Evolutionary conservation across 2,329 filamentous ascomycete genomes (phyloP), one percentile per base, ranked within the genome.

Genomic region (Cytospora schulzeri): DNA sequence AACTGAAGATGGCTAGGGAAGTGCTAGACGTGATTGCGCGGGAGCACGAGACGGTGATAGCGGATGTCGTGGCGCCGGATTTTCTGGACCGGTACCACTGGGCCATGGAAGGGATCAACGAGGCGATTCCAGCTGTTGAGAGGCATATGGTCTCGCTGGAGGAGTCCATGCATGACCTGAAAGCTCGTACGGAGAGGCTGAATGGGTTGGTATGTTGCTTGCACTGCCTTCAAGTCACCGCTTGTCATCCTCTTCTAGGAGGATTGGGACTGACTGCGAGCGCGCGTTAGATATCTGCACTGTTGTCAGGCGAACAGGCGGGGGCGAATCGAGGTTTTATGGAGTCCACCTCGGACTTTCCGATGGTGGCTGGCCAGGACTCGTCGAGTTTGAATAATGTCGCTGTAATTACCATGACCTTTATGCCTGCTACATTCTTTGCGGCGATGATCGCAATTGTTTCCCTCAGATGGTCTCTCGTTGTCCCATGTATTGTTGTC

Each of bases 351-450:
- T 50, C 55, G 57, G 31, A 56, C 41, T 35, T 48, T 50, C 29
- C 41, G 14, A 22, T 26, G 9, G 26, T n/a, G 5, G 14, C 24
- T 19, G 52, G 3, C 9, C 38, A 7, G 12, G n/a, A 48, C 19
- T 69, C 66, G 28, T 66, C 68, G 24, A 65, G 65, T 29, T 69
- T 70, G 69, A 67, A 68, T 62, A 70, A 67, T n/a, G 69, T 71
- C 8, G 70, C 71, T 19, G 59, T 72, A 15, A 67, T 72, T 67
- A 70, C 68, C 2, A 71, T 71, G 71, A 60, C 64, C 22, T 72
- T 71, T 58, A 62, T 74, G n/a, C 71, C 70, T 14, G 71, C 64
- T 14, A 73, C 68, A 9, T 71, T 73, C 41, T 70, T 73, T 60
- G 70, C 71, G 33, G 64, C 69, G n/a, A 62, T 73, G 8, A 69